A percentile compares a stretch with the other conserved stretches of the same genome.
Conservation (phyloP, 164 flowering plant genomes). For the Litsea cubeba region DNA sequence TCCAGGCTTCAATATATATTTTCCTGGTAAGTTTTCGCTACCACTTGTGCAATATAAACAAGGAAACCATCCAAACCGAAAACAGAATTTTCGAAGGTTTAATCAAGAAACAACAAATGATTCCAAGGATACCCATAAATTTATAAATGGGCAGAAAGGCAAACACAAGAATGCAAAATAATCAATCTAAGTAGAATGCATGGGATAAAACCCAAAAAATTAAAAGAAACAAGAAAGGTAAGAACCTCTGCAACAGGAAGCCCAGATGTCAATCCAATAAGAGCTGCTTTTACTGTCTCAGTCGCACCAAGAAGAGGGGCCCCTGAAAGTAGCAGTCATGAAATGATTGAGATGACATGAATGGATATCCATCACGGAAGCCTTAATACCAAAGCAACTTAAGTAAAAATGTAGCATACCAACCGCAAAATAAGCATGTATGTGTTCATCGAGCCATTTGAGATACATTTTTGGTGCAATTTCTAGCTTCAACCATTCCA, state of each 20-base stretch:
- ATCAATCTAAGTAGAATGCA: no score
- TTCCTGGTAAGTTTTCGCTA: no score
- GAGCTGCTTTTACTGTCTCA: conserved; percentile 66
- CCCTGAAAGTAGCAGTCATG: conserved; percentile 40
- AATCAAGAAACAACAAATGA: no score
- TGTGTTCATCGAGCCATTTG: conserved; percentile 90
- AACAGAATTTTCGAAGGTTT: no score
- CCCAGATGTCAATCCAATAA: conserved; percentile 81
- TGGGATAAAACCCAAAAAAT: no score
- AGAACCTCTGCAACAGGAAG: conserved; percentile 90
- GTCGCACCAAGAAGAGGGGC: conserved; percentile 89
- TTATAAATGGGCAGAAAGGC: background rate
- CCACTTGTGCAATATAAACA: no score
- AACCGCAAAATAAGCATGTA: conserved; percentile 98
- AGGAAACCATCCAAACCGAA: no score
- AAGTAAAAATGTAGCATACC: conserved; percentile 44
- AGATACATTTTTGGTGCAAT: conserved; percentile 83
- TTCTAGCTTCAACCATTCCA: conserved; percentile 98
- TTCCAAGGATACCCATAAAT: background rate
- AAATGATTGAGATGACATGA: conserved; percentile 2
- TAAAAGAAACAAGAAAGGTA: background rate
- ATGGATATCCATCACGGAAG: conserved; percentile 2
- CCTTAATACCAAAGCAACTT: conserved; percentile 8
- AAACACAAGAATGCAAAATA: background rate
- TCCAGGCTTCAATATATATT: no score